Evolutionary conservation across 169 alveolate species (phyloP).

Genomic region (Cryptosporidium parvum): DNA sequence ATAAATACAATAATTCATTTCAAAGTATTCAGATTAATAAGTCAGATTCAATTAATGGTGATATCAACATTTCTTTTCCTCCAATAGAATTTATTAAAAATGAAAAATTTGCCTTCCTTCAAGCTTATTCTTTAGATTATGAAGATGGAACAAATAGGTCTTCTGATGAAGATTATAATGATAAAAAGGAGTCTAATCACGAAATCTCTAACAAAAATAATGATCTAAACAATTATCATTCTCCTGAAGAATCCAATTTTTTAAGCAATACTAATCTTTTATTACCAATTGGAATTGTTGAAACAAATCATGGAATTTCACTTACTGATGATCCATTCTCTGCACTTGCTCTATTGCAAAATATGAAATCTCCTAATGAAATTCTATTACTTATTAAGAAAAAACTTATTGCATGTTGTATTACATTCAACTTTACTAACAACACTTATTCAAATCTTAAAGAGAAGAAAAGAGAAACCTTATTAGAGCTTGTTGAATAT

Average conservation of each 20-base stretch:
- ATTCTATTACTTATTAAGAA: slow-evolving; percentile 83
- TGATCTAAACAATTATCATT: neutral
- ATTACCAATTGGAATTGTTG: slow-evolving; percentile 38
- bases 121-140: neutral
- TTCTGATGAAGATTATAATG: slow-evolving; percentile 24
- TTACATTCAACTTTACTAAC: slow-evolving; percentile 83
- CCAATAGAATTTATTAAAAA: slow-evolving; percentile 49
- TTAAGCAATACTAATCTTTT: slow-evolving; percentile 1
- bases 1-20: neutral
- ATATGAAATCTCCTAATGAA: slow-evolving; percentile 82
- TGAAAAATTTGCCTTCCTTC: slow-evolving; percentile 46
- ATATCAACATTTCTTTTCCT: slow-evolving; percentile 37
- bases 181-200: neutral
- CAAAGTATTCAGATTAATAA: neutral
- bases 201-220: neutral
- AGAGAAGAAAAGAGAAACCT: slow-evolving; percentile 88
- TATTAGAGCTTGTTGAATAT: slow-evolving; percentile 89
- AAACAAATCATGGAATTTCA: slow-evolving; percentile 3
- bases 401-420: slow-evolving; percentile 87
- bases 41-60: neutral
- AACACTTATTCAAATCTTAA: slow-evolving; percentile 79
- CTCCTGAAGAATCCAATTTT: neutral
- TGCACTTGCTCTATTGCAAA: slow-evolving; percentile 82
- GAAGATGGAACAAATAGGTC: neutral
- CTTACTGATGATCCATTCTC: slow-evolving; percentile 79